Evolutionary conservation across 139 green algal genomes (phyloP).

Genomic region (Asterochloris sp.): DNA sequence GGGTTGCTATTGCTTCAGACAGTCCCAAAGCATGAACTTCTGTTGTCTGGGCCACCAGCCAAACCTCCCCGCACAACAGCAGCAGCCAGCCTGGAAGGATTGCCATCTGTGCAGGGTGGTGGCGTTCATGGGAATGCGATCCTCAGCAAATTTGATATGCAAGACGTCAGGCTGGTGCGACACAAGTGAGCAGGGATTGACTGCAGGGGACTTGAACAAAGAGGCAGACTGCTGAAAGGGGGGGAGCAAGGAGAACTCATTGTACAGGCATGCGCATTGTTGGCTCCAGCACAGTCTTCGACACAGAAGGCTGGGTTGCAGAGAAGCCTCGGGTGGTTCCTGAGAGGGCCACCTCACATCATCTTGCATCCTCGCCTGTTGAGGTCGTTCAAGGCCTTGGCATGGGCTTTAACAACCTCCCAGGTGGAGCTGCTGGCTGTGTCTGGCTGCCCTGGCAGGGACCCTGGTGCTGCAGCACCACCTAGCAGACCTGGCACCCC

Average conservation of each 20-base stretch:
- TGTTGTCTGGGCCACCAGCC: neutral
- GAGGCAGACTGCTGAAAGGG: neutral
- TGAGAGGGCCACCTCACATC: neutral
- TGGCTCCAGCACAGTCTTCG: neutral
- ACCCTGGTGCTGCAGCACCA: neutral
- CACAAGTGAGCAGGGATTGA: conserved; percentile 37
- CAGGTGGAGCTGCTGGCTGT: neutral
- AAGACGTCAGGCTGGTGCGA: conserved; percentile 27
- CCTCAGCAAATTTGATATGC: conserved; percentile 64
- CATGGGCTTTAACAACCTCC: conserved; percentile 8
- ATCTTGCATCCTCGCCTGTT: conserved; percentile 13
- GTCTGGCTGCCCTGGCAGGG: neutral
- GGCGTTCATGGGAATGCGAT: conserved; percentile 87
- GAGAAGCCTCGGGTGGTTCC: neutral
- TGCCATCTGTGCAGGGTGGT: conserved; percentile 54
- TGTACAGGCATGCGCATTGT: too few relatives aligned
- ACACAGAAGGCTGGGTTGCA: neutral
- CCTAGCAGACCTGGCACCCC: neutral
- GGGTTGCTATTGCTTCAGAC: neutral
- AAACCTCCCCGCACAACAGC: neutral
- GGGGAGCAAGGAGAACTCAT: too few relatives aligned
- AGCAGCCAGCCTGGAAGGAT: neutral
- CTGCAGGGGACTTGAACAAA: neutral
- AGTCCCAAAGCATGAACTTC: neutral
- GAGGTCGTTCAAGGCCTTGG: neutral